Base-by-base conservation (phyloP, 2,329 filamentous ascomycete genomes). In the Basipetospora chlamydospora region DNA sequence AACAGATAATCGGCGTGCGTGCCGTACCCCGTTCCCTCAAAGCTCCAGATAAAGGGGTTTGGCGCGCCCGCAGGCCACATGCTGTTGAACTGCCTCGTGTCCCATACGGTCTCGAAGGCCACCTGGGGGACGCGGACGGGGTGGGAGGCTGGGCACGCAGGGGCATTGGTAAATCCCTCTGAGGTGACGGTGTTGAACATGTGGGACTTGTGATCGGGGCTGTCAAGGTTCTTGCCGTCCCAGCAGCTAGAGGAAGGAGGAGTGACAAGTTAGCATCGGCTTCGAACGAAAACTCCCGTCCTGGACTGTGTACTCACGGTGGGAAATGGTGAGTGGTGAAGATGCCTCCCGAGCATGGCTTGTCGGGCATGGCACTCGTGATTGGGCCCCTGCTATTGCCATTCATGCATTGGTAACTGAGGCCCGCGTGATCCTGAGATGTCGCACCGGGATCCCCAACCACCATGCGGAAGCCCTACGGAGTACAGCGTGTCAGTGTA, bases 251-350 rank as follows among this genome's bases (percentile, higher is more conserved):
- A n/a, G 45, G 17, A 11, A 38, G 20, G 13, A 13, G 6, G 3
- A 11, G 2, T 36, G 16, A 22, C 13, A 12, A 5, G 22, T 35
- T 16, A 4, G 22, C n/a, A 5, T 13, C 3, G 8, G n/a, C n/a
- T 13, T n/a, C n/a, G n/a, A n/a, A n/a, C n/a, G n/a, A n/a, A n/a
- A n/a, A n/a, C n/a, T n/a, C n/a, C n/a, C n/a, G n/a, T n/a, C n/a
- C n/a, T n/a, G n/a, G n/a, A n/a, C n/a, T n/a, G n/a, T n/a, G n/a
- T n/a, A 48, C 48, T 51, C 44, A 57, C 55, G 55, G 51, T 5
- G 59, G 59, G 53, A 67, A 67, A 50, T 66, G 64, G 50, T 66
- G 61, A 45, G 62, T 67, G 47, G 66, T 63, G 43, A 63, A 59
- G 54, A 67, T 66, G 57, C 66, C 64, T 53, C 66, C 65, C 56